A percentile compares a stretch with the other conserved stretches of the same genome.
These are phyloP conservation scores for Leccinum uliginosum DNA, from an alignment of 768 basidiomycete species.

Conservation along the genomic window DNA sequence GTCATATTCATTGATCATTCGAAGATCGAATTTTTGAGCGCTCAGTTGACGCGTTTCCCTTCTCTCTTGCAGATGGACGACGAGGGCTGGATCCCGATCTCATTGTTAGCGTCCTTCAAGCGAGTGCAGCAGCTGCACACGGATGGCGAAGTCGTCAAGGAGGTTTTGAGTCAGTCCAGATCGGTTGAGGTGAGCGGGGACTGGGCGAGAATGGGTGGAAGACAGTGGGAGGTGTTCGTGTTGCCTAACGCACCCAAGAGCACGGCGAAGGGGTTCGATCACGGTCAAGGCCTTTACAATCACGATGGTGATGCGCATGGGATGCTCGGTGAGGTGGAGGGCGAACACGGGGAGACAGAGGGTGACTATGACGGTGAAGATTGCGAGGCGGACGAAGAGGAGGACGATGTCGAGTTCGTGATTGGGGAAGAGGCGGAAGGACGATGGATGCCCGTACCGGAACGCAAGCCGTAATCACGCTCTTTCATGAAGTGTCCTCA, in stretches of 20 bases:
- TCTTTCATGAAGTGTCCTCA: background rate
- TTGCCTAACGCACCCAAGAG: constrained; percentile 56
- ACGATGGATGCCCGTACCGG: constrained; percentile 32
- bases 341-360: constrained; percentile 19
- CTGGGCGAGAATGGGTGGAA: constrained; percentile 62
- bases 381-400: constrained; percentile 50
- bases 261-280: constrained; percentile 15
- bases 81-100: constrained; percentile 80
- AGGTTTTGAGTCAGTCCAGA: constrained; percentile 63
- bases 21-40: background rate
- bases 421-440: constrained; percentile 47
- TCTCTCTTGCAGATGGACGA: constrained; percentile 70
- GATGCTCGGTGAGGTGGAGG: constrained; percentile 13
- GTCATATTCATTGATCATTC: background rate
- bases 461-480: constrained; percentile 23
- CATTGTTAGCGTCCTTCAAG: constrained; percentile 83
- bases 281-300: background rate
- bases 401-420: constrained; percentile 77
- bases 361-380: constrained; percentile 32
- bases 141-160: constrained; percentile 57
- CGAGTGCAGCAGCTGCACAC: constrained; percentile 67
- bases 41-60: background rate
- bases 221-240: constrained; percentile 57
- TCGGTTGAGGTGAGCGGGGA: constrained; percentile 67
- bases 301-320: background rate